Conservation (phyloP, 2,329 filamentous ascomycete genomes). For the Escovopsis sp. region DNA sequence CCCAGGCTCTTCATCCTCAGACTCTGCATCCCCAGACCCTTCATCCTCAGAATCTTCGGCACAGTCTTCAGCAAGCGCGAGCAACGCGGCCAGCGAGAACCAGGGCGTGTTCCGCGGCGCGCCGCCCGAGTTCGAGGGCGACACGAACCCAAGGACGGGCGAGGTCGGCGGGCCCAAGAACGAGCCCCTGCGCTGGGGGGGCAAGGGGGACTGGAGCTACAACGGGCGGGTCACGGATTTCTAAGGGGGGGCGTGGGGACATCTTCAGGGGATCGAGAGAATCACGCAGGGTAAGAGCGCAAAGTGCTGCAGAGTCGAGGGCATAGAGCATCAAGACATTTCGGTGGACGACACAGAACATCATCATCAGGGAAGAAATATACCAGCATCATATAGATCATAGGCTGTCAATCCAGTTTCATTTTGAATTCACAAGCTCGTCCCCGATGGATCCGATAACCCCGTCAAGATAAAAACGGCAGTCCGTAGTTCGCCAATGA, state of each 20-base stretch:
- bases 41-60: slow-evolving; percentile 7
- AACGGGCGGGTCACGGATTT: slow-evolving; percentile 95
- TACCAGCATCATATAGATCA: no score
- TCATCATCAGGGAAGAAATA: no score
- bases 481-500: no score
- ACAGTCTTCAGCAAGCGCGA: slow-evolving; percentile 9
- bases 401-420: no score
- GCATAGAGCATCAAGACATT: no score
- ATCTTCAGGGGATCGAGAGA: no score
- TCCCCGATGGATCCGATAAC: no score
- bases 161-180: slow-evolving; percentile 97
- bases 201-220: slow-evolving; percentile 69
- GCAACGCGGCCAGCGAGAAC: slow-evolving; percentile 16
- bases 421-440: no score
- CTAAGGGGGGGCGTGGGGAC: slow-evolving; percentile 15
- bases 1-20: slow-evolving; percentile 1
- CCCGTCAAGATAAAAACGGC: no score
- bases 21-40: slow-evolving; percentile 14
- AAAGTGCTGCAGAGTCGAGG: no score
- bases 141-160: slow-evolving; percentile 82
- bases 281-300: background rate
- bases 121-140: slow-evolving; percentile 83
- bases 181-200: slow-evolving; percentile 81
- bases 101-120: slow-evolving; percentile 58
- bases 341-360: no score